Evolutionary conservation across 1,284 basidiomycete genomes (phyloP).

Genomic region (Trichosporon sp.): DNA sequence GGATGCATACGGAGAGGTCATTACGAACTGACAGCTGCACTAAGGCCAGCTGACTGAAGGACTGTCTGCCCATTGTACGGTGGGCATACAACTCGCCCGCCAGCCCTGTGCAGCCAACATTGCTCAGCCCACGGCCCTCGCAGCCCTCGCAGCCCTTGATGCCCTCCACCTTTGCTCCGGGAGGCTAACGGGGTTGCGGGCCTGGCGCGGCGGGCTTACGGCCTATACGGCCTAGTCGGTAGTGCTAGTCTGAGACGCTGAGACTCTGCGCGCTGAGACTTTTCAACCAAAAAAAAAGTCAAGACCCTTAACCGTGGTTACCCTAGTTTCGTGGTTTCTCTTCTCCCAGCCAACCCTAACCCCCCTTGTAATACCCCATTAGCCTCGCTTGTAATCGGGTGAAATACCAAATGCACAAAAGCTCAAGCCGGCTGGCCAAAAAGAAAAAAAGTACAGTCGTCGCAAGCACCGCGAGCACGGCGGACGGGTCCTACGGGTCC

Average conservation of each 20-base stretch:
- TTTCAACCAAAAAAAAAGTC: constrained; percentile 19
- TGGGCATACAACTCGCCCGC: not conserved
- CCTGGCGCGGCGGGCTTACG: not conserved
- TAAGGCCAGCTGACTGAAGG: not conserved
- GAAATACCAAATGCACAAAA: not conserved
- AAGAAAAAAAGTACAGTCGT: constrained; percentile 12
- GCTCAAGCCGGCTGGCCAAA: not conserved
- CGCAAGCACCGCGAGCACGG: not conserved
- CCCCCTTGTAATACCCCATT: not conserved
- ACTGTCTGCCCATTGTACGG: not conserved
- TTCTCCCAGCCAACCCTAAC: not conserved
- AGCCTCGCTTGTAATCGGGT: not conserved
- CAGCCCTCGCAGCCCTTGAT: not conserved
- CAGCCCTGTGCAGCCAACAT: not conserved
- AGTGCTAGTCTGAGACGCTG: constrained; percentile 2
- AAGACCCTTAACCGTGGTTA: constrained; percentile 9
- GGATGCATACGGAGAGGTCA: not conserved
- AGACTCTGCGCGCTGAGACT: constrained; percentile 4
- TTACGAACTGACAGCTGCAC: not conserved
- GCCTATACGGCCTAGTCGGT: not conserved
- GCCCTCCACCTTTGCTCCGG: not conserved
- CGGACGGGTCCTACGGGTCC: not conserved
- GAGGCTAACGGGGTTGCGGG: not conserved
- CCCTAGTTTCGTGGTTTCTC: constrained; percentile 16
- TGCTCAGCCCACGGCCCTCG: not conserved